Conservation (phyloP, 257 asterid genomes). For the Nicotiana attenuata region DNA sequence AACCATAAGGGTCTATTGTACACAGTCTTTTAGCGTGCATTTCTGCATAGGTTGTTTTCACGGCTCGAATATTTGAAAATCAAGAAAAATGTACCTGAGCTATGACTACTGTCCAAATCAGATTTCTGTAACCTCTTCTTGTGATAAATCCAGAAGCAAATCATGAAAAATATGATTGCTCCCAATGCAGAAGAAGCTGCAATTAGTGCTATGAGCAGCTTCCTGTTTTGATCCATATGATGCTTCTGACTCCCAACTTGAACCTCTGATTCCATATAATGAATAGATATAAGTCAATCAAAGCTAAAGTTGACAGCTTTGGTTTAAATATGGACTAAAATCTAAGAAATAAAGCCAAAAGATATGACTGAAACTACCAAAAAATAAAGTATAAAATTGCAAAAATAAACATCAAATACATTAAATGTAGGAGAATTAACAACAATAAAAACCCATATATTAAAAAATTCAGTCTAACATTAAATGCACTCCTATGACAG, state of each 20-base stretch:
- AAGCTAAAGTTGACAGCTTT: not conserved
- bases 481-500: slow-evolving; percentile 22
- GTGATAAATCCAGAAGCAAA: slow-evolving; percentile 33
- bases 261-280: slow-evolving; percentile 19
- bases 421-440: not conserved
- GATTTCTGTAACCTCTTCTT: slow-evolving; percentile 29
- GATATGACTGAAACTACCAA: not conserved
- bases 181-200: slow-evolving; percentile 38
- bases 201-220: slow-evolving; percentile 32
- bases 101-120: slow-evolving; percentile 4
- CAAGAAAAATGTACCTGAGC: slow-evolving; percentile 26
- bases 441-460: not conserved
- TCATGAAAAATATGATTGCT: slow-evolving; percentile 25
- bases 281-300: not conserved
- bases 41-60: too few relatives aligned
- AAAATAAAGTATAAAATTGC: not conserved
- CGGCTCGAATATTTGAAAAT: not conserved
- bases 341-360: not conserved
- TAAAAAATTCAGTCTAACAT: not conserved
- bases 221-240: slow-evolving; percentile 25
- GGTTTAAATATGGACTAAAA: not conserved
- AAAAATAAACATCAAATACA: not conserved
- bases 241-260: slow-evolving; percentile 23
- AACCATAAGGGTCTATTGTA: too few relatives aligned
- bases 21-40: too few relatives aligned